Percentiles rank a stretch among this genome's conserved stretches.
phyloP scores from a whole-genome alignment of 2,329 filamentous ascomycete genomes.

The Phyllosticta capitalensis region DNA sequence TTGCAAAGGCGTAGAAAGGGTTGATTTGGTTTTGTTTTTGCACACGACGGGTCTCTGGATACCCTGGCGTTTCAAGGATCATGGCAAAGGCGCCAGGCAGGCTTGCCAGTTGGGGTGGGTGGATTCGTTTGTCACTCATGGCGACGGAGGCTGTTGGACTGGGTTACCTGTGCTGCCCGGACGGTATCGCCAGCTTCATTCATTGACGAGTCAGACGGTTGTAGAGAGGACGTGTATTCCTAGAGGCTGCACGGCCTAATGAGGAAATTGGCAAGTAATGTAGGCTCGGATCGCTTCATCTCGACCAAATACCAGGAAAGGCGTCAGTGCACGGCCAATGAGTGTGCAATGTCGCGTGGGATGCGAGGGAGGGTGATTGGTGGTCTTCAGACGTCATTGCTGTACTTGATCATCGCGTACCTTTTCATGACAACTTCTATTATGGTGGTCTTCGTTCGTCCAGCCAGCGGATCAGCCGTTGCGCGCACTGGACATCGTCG shows the following conservation, averaged over 20 bases:
- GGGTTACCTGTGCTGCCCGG: not conserved
- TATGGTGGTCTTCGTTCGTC: not conserved
- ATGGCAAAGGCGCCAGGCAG: not conserved
- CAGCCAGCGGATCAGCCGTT: not conserved
- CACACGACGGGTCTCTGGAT: constrained; percentile 6
- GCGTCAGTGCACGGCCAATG: not conserved
- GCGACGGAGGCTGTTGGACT: not conserved
- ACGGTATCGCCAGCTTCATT: not conserved
- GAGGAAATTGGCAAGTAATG: not conserved
- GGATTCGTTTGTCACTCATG: not conserved
- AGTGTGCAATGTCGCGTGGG: not conserved
- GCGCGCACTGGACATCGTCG: not conserved
- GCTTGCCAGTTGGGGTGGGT: not conserved
- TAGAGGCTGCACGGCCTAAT: not conserved
- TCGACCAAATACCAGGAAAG: not conserved
- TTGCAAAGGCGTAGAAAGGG: constrained; percentile 59
- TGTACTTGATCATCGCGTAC: too few species aligned
- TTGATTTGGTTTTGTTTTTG: not conserved
- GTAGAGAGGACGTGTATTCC: not conserved
- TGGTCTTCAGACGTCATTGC: not conserved
- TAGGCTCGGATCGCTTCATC: not conserved
- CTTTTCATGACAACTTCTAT: too few species aligned
- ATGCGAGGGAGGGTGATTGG: not conserved
- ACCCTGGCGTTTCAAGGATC: constrained; percentile 8
- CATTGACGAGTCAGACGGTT: not conserved